Base-by-base conservation (phyloP, 805 yeast genomes). In the Torulaspora indica region DNA sequence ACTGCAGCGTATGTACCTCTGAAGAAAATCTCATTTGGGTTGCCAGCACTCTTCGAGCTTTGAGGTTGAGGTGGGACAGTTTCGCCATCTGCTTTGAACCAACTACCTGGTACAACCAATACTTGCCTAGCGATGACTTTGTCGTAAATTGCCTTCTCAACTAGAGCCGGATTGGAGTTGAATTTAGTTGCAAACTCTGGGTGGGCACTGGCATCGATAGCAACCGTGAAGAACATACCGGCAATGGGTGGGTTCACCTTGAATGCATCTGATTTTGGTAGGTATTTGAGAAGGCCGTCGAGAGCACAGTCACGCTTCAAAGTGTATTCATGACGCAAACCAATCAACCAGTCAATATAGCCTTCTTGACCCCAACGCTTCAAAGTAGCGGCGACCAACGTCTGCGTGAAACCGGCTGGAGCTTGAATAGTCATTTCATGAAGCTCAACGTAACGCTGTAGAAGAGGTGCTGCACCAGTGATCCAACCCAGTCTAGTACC, bases 1-100 rank as follows among this genome's bases (percentile, higher is more conserved):
- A 85, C 91, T 40, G 95, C 93, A 42, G 93, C 95, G 54, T 83
- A 85, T 24, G 95, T 85, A 52, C 95, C 95, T 77, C 95, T 82
- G 69, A 82, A 85, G 71, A 85, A 85, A 52, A 84, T 65, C 37
- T 63, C 60, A 48, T 73, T 71, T 42, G 75, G 72, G 40, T 67
- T 68, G 39, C 56, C 67, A n/a, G 71, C 63, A 42, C 69, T 68
- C 22, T 55, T 59, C 29, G 71, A 72, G 41, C 72, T 70, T 20
- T 60, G 58, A 24, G 74, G 72, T 60, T 80, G 88, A 34, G 83
- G 79, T 29, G 84, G 84, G 36, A 53, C 63, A 17, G 81, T 74
- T 48, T 76, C 72, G 46, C 80, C 82, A 3, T 61, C 61, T 33
- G 77, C 70, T 63, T 75, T 74, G 71, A 85, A 85, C 93, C 91